These are phyloP conservation scores for Blastocystis sp. DNA, from an alignment of 352 stramenopile genomes.

Conservation along the genomic window DNA sequence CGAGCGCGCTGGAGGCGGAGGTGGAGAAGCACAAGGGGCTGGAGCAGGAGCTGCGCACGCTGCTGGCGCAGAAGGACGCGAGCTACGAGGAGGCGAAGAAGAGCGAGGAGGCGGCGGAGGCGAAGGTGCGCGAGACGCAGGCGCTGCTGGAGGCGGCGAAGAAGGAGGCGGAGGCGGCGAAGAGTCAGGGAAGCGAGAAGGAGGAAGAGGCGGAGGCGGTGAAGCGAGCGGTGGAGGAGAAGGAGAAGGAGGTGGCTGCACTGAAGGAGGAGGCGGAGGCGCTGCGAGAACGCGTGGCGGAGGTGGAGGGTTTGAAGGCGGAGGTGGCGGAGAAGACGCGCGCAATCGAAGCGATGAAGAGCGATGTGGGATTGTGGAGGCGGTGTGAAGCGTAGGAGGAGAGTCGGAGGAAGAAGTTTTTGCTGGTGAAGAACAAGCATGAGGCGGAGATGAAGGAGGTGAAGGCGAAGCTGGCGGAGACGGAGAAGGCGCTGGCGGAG, in stretches of 20 bases:
- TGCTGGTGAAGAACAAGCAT: constrained; percentile 63
- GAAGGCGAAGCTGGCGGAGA: neutral
- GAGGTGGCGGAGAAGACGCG: neutral
- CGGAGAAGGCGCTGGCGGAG: constrained; percentile 3
- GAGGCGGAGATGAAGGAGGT: constrained; percentile 42
- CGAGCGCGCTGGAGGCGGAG: constrained; percentile 15
- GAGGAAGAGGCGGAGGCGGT: neutral
- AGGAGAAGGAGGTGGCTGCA: neutral
- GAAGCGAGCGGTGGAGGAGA: neutral
- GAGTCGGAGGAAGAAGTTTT: constrained; percentile 31
- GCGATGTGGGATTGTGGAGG: neutral
- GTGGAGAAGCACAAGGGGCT: constrained; percentile 42
- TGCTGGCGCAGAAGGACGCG: neutral
- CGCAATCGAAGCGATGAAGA: neutral
- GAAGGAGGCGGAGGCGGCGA: constrained; percentile 12
- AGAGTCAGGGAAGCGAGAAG: neutral
- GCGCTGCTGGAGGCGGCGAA: neutral
- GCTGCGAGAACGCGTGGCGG: neutral
- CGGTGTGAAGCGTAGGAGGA: constrained; percentile 4
- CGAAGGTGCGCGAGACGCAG: neutral
- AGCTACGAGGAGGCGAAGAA: constrained; percentile 28
- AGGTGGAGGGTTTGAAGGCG: neutral
- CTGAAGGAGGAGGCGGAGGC: neutral
- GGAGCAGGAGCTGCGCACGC: constrained; percentile 19
- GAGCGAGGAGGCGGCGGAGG: constrained; percentile 5